A percentile compares a stretch with the other conserved stretches of the same genome.
These are phyloP conservation scores for Dimocarpus longan DNA, from an alignment of 345 rosid genomes.

Conservation along the genomic window DNA sequence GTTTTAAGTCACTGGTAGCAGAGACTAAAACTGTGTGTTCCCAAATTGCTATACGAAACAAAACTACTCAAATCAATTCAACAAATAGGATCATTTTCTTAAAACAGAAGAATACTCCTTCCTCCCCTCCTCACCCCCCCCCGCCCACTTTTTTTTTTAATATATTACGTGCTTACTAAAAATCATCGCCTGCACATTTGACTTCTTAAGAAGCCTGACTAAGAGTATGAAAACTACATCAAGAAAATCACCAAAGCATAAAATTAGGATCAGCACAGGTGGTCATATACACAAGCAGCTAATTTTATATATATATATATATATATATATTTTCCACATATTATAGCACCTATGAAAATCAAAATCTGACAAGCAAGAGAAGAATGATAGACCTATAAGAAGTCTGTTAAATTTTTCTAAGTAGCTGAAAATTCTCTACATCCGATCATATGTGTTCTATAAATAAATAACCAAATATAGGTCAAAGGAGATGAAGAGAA, in stretches of 20 bases:
- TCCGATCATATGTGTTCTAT: neutral
- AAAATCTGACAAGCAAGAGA: too few relatives aligned
- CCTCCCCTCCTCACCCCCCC: neutral
- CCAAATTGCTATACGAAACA: too few relatives aligned
- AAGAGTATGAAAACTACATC: neutral
- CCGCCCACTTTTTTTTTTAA: too few relatives aligned
- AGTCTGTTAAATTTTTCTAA: neutral
- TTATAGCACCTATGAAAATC: neutral
- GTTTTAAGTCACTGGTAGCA: too few relatives aligned
- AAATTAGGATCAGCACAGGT: neutral
- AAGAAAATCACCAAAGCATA: neutral
- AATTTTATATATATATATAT: too few relatives aligned
- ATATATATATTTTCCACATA: neutral
- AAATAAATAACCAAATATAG: constrained; percentile 5
- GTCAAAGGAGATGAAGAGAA: too few relatives aligned
- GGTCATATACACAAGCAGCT: neutral
- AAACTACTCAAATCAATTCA: neutral
- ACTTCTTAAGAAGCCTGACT: neutral
- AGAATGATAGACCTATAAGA: neutral
- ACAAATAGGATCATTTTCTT: too few relatives aligned
- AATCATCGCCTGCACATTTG: too few relatives aligned
- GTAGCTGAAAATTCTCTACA: neutral
- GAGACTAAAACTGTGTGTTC: neutral
- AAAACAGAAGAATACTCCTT: neutral
- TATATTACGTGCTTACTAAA: neutral